These are phyloP conservation scores for Ustilago trichophora DNA, from an alignment of 1,284 basidiomycete genomes.

Conservation along the genomic window DNA sequence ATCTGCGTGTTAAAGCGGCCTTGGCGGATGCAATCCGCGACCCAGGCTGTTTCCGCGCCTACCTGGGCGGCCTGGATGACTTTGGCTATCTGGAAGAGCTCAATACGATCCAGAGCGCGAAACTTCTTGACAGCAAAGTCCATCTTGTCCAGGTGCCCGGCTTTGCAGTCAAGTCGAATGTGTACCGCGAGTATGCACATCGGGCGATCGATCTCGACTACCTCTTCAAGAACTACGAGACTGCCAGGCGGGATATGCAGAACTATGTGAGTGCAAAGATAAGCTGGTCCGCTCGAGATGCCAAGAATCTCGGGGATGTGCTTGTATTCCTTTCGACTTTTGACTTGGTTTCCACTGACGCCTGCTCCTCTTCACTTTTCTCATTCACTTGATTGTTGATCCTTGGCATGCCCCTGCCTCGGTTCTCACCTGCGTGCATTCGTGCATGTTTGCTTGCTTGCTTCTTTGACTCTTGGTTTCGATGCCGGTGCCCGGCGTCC, in stretches of 20 bases:
- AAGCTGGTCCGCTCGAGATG: background rate
- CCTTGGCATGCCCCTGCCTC: too few relatives aligned
- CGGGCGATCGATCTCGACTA: conserved; percentile 38
- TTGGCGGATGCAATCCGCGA: conserved; percentile 39
- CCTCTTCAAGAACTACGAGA: conserved; percentile 18
- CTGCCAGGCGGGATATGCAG: background rate
- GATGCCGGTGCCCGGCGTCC: background rate
- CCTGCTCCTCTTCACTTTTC: too few relatives aligned
- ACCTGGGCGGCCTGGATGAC: conserved; percentile 44
- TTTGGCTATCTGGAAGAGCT: conserved; percentile 39
- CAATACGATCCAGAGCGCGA: conserved; percentile 8
- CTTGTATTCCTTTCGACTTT: background rate
- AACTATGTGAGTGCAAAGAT: conserved; percentile 15
- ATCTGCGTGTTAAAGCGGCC: conserved; percentile 35
- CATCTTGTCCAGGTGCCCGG: conserved; percentile 39
- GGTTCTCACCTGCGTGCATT: background rate
- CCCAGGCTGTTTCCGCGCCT: conserved; percentile 27
- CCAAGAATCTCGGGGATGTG: background rate
- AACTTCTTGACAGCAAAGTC: conserved; percentile 26
- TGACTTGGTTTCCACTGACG: too few relatives aligned
- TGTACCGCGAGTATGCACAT: conserved; percentile 20
- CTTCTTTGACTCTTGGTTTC: background rate
- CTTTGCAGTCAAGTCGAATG: conserved; percentile 17
- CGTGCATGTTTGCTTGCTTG: background rate
- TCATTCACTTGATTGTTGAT: too few relatives aligned